Evolutionary conservation across 1,284 basidiomycete species (phyloP), one percentile per base, ranked within the genome.

Genomic region (Ustilago crameri): DNA sequence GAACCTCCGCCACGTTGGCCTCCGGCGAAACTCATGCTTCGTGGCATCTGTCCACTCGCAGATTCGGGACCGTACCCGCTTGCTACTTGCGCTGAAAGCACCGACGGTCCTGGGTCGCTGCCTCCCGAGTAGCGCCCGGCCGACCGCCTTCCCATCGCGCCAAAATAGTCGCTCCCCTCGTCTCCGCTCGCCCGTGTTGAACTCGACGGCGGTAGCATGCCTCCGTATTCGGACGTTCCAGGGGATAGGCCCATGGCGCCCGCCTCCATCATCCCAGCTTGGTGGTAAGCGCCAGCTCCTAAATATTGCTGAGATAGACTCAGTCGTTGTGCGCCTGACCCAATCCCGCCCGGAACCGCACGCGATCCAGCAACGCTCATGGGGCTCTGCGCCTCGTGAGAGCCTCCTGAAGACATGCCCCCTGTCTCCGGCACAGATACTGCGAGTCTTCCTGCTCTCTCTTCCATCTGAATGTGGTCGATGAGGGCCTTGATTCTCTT

Each of bases 151-250:
- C 51, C 46, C 18, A 43, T 55, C 34, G 49, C 51, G 3, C 20
- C 27, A 20, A 65, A 65, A 37, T 65, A 65, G 37, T 65, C 62
- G 5, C 55, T 32, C 22, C 57, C 62, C 2, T 64, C 61, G 10
- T 15, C 53, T 8, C 40, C 46, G 24, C 35, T 41, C 1, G 53
- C 41, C 9, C 54, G 40, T 14, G 55, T 48, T 12, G 58, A 45
- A 1, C 62, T 55, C 9, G 61, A 64, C 5, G 61, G 61, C 30
- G 55, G 57, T 7, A 49, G 41, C 37, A 35, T 30, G 4, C 26
- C 45, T 32, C 51, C 54, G n/a, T 57, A 58, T 8, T 64, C 61
- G 1, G 54, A 55, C 8, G 30, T 23, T 22, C 55, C 42, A 0
- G 61, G 61, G 4, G 54, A 57, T 2, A 64, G 15, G 3, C 52